Evolutionary conservation across 768 basidiomycete genomes (phyloP).

Genomic region (Amanita jacksonii): DNA sequence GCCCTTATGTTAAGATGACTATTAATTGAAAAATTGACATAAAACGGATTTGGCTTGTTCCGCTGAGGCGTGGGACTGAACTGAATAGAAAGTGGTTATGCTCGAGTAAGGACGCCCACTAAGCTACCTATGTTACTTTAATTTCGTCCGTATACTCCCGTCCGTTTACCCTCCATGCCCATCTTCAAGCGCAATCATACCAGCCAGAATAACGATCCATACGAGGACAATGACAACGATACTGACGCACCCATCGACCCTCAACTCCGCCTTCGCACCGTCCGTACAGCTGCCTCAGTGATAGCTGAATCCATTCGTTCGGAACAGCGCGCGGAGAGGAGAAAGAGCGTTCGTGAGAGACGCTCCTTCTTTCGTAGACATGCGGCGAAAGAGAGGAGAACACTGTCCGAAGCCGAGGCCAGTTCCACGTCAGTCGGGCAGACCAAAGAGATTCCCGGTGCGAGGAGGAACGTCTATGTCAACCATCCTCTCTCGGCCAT

Average conservation of each 20-base stretch:
- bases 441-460: conserved; percentile 35
- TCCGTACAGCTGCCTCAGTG: conserved; percentile 87
- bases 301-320: conserved; percentile 80
- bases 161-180: conserved; percentile 15
- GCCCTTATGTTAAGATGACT: no score
- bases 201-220: conserved; percentile 12
- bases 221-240: conserved; percentile 47
- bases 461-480: conserved; percentile 70
- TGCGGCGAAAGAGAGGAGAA: conserved; percentile 33
- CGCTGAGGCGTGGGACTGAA: neutral
- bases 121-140: neutral
- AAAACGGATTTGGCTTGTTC: neutral
- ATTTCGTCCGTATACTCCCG: no score
- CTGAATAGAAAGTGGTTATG: no score
- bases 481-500: conserved; percentile 57
- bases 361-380: conserved; percentile 51
- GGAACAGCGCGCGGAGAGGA: conserved; percentile 58
- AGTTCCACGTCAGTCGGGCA: conserved; percentile 16
- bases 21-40: no score
- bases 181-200: conserved; percentile 35
- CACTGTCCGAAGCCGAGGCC: conserved; percentile 20
- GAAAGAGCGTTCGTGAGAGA: conserved; percentile 40
- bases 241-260: conserved; percentile 70
- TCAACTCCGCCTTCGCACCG: conserved; percentile 78
- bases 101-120: neutral